Conservation (phyloP, 306 rosid species). For the Sophora flavescens region DNA sequence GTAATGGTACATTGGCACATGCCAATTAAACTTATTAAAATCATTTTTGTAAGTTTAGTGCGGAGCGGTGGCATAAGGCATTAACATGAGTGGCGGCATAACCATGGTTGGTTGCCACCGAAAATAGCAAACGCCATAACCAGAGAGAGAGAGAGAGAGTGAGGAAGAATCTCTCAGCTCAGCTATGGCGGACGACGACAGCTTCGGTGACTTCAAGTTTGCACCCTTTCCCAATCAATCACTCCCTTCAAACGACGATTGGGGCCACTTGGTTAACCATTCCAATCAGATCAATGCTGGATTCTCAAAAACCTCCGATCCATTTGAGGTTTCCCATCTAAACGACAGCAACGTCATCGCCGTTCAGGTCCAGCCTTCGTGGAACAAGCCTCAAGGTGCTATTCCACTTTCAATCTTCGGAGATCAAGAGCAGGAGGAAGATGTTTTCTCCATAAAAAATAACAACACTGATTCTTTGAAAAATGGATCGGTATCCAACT, state of each 20-base stretch:
- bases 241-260: slow-evolving; percentile 50
- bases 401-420: slow-evolving; percentile 93
- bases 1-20: no score
- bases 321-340: slow-evolving; percentile 33
- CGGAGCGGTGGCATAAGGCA: no score
- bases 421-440: slow-evolving; percentile 53
- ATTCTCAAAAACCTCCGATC: slow-evolving; percentile 42
- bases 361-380: slow-evolving; percentile 40
- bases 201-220: slow-evolving; percentile 82
- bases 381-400: slow-evolving; percentile 73
- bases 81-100: no score
- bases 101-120: no score
- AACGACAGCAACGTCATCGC: slow-evolving; percentile 35
- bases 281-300: slow-evolving; percentile 58
- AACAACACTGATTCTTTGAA: slow-evolving; percentile 41
- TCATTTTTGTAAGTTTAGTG: no score
- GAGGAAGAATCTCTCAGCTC: slow-evolving; percentile 9
- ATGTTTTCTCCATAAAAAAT: slow-evolving; percentile 43
- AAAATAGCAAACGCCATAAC: slow-evolving; percentile 19
- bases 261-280: slow-evolving; percentile 72
- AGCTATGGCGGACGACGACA: slow-evolving; percentile 82
- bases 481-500: slow-evolving; percentile 56
- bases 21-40: no score
- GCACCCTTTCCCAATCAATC: slow-evolving; percentile 46
- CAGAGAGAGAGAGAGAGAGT: not conserved